Evolutionary conservation across 1,284 basidiomycete species (phyloP).

Genomic region (Ustanciosporium gigantosporum): DNA sequence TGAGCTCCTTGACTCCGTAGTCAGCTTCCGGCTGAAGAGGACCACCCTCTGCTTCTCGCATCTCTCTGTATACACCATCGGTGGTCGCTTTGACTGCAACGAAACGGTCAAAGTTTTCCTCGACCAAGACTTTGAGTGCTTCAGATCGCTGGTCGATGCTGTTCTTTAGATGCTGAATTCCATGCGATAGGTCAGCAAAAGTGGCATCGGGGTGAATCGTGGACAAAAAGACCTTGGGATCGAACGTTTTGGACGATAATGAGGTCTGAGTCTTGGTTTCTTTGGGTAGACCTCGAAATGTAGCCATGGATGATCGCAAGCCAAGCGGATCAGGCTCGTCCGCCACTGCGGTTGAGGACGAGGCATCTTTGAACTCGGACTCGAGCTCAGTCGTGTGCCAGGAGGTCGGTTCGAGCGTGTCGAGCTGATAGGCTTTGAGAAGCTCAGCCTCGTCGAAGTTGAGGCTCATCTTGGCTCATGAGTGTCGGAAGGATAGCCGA

Average conservation of each 20-base stretch:
- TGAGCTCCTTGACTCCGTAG: slow-evolving; percentile 79
- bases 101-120: slow-evolving; percentile 97
- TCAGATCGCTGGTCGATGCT: slow-evolving; percentile 69
- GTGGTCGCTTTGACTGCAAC: slow-evolving; percentile 93
- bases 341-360: slow-evolving; percentile 12
- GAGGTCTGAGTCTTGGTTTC: slow-evolving; percentile 44
- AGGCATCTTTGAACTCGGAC: slow-evolving; percentile 11
- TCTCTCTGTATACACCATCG: slow-evolving; percentile 86
- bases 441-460: slow-evolving; percentile 57
- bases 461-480: slow-evolving; percentile 37
- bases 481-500: too few species aligned
- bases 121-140: slow-evolving; percentile 89
- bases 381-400: slow-evolving; percentile 52
- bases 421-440: slow-evolving; percentile 61
- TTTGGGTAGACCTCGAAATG: slow-evolving; percentile 31
- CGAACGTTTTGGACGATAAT: slow-evolving; percentile 85
- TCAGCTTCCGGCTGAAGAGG: slow-evolving; percentile 77
- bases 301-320: slow-evolving; percentile 63
- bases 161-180: slow-evolving; percentile 43
- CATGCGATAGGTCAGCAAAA: slow-evolving; percentile 78
- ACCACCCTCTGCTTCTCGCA: slow-evolving; percentile 73
- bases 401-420: slow-evolving; percentile 58
- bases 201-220: slow-evolving; percentile 93
- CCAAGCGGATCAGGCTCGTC: slow-evolving; percentile 62
- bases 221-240: slow-evolving; percentile 89